phyloP scores from a whole-genome alignment of 768 basidiomycete species.

The Leucocoprinus sp. region DNA sequence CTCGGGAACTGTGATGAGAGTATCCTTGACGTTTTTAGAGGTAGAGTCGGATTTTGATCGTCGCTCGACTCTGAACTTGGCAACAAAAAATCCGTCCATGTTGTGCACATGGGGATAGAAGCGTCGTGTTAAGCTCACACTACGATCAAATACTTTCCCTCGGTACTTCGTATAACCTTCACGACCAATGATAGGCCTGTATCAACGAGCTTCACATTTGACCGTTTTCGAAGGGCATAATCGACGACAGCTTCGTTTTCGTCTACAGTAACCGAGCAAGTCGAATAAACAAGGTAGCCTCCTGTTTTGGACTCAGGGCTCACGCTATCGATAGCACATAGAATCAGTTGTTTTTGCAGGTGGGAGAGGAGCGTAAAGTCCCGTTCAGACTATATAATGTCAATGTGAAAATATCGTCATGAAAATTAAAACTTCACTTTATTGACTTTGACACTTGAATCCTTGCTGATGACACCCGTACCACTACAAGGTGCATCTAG shows the following conservation, averaged over 20 bases:
- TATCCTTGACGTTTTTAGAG: constrained; percentile 20
- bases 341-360: constrained; percentile 94
- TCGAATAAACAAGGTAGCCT: constrained; percentile 94
- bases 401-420: constrained; percentile 2
- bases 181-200: constrained; percentile 85
- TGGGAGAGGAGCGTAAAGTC: constrained; percentile 96
- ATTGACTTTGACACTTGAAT: constrained; percentile 94
- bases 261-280: constrained; percentile 95
- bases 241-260: constrained; percentile 98
- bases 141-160: constrained; percentile 82
- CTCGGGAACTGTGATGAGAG: constrained; percentile 19
- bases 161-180: constrained; percentile 87
- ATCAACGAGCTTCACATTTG: constrained; percentile 86
- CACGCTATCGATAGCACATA: constrained; percentile 96
- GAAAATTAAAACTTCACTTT: constrained; percentile 53
- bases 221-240: constrained; percentile 91
- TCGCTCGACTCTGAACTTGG: constrained; percentile 94
- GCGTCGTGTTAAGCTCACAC: constrained; percentile 72
- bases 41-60: constrained; percentile 40
- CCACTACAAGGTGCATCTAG: constrained; percentile 97
- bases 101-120: constrained; percentile 98
- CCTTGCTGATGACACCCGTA: constrained; percentile 97
- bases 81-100: constrained; percentile 99
- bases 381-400: constrained; percentile 63
- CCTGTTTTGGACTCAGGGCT: constrained; percentile 85